Conservation (phyloP, 805 yeast species). For the Jamesozyma jinghongensis region DNA sequence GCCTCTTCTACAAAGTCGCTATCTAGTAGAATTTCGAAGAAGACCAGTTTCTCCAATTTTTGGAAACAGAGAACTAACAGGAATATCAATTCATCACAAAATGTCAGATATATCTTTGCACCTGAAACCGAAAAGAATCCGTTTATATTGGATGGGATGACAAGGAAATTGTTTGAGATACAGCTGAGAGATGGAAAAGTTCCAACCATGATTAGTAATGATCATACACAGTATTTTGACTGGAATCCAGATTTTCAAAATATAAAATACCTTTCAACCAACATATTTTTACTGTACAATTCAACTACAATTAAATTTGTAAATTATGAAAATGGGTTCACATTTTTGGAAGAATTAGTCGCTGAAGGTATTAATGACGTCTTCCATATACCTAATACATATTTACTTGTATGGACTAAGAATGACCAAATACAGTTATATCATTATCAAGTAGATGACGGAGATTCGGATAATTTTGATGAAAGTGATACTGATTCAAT, state of each 20-base stretch:
- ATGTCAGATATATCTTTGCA: slow-evolving; percentile 12
- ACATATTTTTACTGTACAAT: slow-evolving; percentile 17
- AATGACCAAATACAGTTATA: slow-evolving; percentile 15
- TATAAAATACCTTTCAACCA: slow-evolving; percentile 15
- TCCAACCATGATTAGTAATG: slow-evolving; percentile 10
- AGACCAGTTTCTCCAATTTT: slow-evolving; percentile 14
- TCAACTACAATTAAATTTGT: slow-evolving; percentile 13
- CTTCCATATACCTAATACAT: slow-evolving; percentile 9
- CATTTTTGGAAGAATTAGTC: slow-evolving; percentile 15
- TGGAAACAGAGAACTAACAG: slow-evolving; percentile 11
- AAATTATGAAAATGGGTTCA: slow-evolving; percentile 23
- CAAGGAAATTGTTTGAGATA: slow-evolving; percentile 12
- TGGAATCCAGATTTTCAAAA: slow-evolving; percentile 13
- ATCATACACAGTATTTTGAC: slow-evolving; percentile 14
- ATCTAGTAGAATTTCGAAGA: slow-evolving; percentile 9
- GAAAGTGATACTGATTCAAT: slow-evolving; percentile 10
- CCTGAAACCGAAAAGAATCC: background rate
- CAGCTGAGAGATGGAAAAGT: slow-evolving; percentile 3
- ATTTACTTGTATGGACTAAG: slow-evolving; percentile 18
- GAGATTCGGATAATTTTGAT: background rate
- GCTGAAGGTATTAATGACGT: slow-evolving; percentile 20
- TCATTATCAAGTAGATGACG: slow-evolving; percentile 21
- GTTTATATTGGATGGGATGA: slow-evolving; percentile 15
- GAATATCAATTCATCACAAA: background rate
- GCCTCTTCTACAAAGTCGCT: slow-evolving; percentile 6